Percentiles rank a stretch among this genome's conserved stretches.
Evolutionary conservation across 805 yeast genomes (phyloP).

Genomic region (Schizosaccharomyces japonicus): DNA sequence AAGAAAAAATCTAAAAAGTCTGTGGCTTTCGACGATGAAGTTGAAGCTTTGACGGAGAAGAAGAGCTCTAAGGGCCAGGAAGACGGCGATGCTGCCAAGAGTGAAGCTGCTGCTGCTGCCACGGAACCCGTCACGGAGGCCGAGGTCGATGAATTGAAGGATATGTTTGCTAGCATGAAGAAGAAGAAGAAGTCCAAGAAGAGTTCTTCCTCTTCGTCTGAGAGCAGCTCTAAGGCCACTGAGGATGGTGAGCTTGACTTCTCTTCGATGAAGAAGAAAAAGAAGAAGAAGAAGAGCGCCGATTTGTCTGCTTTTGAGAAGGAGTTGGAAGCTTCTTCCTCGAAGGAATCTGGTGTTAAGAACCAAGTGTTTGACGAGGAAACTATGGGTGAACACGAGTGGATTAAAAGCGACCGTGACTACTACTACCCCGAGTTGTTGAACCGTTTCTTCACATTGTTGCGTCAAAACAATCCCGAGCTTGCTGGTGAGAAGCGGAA

Average conservation of each 20-base stretch:
- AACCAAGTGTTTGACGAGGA: conserved; percentile 6
- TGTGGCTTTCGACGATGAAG: conserved; percentile 8
- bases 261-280: conserved; percentile 39
- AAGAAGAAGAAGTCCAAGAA: conserved; percentile 53
- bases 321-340: conserved; percentile 74
- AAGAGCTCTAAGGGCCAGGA: not conserved
- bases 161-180: conserved; percentile 55
- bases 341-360: conserved; percentile 24
- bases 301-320: conserved; percentile 67
- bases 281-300: conserved; percentile 46
- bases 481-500: conserved; percentile 82
- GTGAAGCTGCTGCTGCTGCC: conserved; percentile 5
- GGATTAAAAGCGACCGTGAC: conserved; percentile 23
- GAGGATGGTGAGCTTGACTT: conserved; percentile 12
- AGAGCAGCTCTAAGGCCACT: conserved; percentile 6
- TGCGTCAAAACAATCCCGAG: conserved; percentile 89
- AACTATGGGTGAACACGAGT: conserved; percentile 9
- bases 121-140: conserved; percentile 6
- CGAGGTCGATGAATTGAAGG: conserved; percentile 24
- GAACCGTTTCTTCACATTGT: conserved; percentile 61
- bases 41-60: not conserved
- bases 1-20: conserved; percentile 15
- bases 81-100: conserved; percentile 6
- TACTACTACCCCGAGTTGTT: conserved; percentile 55
- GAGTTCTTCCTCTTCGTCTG: conserved; percentile 11